Evolutionary conservation across 1,139 yeast species (phyloP).

Genomic region (Lodderomyces margitis): DNA sequence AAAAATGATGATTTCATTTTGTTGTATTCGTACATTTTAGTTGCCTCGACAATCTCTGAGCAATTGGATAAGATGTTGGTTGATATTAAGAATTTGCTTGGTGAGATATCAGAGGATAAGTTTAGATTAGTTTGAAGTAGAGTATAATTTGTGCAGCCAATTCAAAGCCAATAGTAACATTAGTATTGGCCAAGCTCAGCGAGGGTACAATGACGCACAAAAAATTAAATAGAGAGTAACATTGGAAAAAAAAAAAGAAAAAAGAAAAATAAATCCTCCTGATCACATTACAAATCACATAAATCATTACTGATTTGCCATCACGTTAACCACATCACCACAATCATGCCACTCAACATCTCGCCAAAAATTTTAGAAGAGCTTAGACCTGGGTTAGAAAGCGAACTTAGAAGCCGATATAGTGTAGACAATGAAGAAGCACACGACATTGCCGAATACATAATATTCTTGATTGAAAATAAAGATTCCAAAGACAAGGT

Average conservation of each 20-base stretch:
- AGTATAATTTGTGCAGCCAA: not conserved
- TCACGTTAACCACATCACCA: slow-evolving; percentile 4
- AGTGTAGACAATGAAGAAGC: slow-evolving; percentile 56
- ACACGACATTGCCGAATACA: slow-evolving; percentile 76
- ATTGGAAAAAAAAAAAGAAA: not conserved
- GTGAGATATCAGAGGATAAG: slow-evolving; percentile 58
- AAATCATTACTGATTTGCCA: not conserved
- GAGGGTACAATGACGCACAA: no score
- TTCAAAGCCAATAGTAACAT: no score
- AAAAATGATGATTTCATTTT: slow-evolving; percentile 71
- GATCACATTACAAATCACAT: not conserved
- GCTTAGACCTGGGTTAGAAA: slow-evolving; percentile 29
- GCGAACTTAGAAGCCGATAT: slow-evolving; percentile 37
- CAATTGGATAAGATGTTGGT: slow-evolving; percentile 60
- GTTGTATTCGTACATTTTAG: slow-evolving; percentile 71
- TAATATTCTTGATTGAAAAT: slow-evolving; percentile 69
- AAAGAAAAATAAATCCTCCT: no score
- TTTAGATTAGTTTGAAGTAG: slow-evolving; percentile 32
- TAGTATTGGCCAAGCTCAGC: no score
- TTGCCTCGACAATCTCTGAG: slow-evolving; percentile 63
- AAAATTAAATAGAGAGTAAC: not conserved
- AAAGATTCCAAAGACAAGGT: slow-evolving; percentile 66
- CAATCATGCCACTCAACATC: slow-evolving; percentile 26
- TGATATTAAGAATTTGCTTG: slow-evolving; percentile 57
- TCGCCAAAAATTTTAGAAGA: not conserved